Percentiles rank a stretch among this genome's conserved stretches.
Evolutionary conservation across 495 filamentous ascomycete species (phyloP).

Genomic region (Neurospora sp.): DNA sequence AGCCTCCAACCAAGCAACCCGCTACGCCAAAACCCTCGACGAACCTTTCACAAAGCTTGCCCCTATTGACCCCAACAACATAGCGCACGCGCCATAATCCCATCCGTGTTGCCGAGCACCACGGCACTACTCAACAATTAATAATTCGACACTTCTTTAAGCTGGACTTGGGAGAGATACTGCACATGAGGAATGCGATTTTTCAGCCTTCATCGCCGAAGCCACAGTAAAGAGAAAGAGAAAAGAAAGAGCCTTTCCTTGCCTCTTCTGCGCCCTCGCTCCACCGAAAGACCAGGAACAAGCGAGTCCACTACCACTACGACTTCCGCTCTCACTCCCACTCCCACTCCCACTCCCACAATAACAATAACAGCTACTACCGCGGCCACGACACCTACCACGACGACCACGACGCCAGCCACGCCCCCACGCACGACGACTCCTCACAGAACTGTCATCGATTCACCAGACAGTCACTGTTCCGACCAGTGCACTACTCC

Average conservation of each 20-base stretch:
- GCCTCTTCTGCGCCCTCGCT: conserved; percentile 1
- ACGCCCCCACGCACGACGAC: not conserved
- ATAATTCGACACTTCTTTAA: not conserved
- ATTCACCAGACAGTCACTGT: not conserved
- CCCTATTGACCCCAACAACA: not conserved
- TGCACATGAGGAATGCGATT: not conserved
- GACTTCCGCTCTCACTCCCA: not conserved
- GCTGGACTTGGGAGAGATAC: not conserved
- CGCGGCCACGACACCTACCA: not conserved
- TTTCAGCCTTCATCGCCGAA: not conserved
- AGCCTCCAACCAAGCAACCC: not conserved
- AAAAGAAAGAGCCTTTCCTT: not conserved
- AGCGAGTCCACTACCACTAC: not conserved
- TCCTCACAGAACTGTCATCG: not conserved
- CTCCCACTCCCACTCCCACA: not conserved
- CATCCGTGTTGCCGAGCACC: not conserved
- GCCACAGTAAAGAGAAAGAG: not conserved
- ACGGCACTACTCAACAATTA: not conserved
- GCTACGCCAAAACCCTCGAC: not conserved
- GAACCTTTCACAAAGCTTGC: not conserved
- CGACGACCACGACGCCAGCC: not conserved
- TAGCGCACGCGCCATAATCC: not conserved
- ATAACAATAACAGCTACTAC: not conserved
- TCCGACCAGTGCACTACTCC: not conserved
- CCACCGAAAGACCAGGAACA: not conserved